These are phyloP conservation scores for Linnemannia schmuckeri DNA, from an alignment of 192 early-diverging fungal genomes.

Conservation along the genomic window DNA sequence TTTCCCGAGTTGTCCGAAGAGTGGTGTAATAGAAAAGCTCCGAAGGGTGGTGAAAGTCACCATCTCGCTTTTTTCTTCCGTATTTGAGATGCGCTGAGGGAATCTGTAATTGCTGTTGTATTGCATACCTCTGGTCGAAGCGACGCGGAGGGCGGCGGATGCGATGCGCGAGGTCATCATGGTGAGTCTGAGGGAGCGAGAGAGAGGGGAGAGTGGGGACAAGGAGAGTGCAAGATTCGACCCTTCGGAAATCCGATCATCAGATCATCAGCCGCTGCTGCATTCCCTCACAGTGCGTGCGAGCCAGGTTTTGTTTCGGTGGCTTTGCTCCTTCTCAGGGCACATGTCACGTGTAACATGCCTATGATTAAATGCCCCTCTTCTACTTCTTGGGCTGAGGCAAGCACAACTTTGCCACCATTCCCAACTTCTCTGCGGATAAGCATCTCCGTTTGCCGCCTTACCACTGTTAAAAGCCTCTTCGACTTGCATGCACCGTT, in stretches of 20 bases:
- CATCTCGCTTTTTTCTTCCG: not conserved
- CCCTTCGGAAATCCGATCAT: conserved; percentile 18
- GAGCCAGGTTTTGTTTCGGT: not conserved
- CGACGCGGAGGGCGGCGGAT: conserved; percentile 44
- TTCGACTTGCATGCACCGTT: not conserved
- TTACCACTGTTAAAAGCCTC: not conserved
- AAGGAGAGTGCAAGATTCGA: conserved; percentile 24
- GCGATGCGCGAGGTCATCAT: conserved; percentile 58
- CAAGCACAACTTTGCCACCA: not conserved
- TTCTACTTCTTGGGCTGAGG: too few species aligned
- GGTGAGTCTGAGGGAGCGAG: conserved; percentile 16
- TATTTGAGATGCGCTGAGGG: not conserved
- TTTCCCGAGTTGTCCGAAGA: conserved; percentile 21
- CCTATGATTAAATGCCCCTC: too few species aligned
- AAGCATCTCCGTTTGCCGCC: not conserved
- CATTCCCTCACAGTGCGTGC: not conserved
- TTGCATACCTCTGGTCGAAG: conserved; percentile 52
- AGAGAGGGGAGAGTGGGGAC: not conserved
- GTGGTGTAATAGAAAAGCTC: not conserved
- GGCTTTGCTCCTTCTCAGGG: not conserved
- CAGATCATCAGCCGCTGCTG: conserved; percentile 9
- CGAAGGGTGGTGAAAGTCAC: not conserved
- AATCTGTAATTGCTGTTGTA: not conserved
- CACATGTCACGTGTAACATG: not conserved
- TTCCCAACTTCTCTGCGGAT: not conserved